These are phyloP conservation scores for Torrubiella hemipterigena DNA, from an alignment of 2,329 filamentous ascomycete genomes.

Conservation along the genomic window DNA sequence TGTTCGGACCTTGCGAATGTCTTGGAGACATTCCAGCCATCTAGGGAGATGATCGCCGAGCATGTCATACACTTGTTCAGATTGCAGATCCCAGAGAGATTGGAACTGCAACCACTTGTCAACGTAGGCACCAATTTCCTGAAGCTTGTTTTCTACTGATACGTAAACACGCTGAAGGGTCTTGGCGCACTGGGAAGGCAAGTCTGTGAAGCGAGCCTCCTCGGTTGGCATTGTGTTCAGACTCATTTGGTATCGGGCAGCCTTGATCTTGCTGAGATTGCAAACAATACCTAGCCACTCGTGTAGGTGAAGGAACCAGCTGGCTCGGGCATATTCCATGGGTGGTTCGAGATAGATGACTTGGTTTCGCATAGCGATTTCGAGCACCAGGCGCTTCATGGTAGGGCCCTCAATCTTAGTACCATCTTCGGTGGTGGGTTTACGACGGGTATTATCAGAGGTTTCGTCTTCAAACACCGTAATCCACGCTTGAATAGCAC, in stretches of 20 bases:
- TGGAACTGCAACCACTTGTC: slow-evolving; percentile 99
- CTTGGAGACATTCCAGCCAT: slow-evolving; percentile 93
- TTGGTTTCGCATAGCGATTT: slow-evolving; percentile 96
- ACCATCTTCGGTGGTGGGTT: slow-evolving; percentile 33
- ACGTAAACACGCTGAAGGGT: slow-evolving; percentile 70
- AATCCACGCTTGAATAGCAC: slow-evolving; percentile 80
- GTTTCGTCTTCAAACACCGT: slow-evolving; percentile 62
- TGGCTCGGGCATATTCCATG: slow-evolving; percentile 79
- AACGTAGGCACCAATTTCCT: slow-evolving; percentile 72
- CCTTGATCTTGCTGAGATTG: slow-evolving; percentile 87
- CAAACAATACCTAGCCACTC: slow-evolving; percentile 89
- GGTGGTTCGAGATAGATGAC: slow-evolving; percentile 94
- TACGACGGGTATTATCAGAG: slow-evolving; percentile 39
- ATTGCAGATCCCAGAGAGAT: slow-evolving; percentile 93
- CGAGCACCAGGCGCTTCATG: slow-evolving; percentile 67
- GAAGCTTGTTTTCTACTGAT: slow-evolving; percentile 71
- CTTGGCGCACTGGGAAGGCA: slow-evolving; percentile 73
- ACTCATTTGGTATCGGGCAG: slow-evolving; percentile 86
- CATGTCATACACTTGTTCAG: slow-evolving; percentile 86
- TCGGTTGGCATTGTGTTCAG: slow-evolving; percentile 54
- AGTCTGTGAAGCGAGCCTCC: slow-evolving; percentile 65
- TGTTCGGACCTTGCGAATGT: slow-evolving; percentile 86
- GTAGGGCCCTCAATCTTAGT: slow-evolving; percentile 43
- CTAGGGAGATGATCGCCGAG: slow-evolving; percentile 82
- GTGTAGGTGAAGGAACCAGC: slow-evolving; percentile 87